These are phyloP conservation scores for Diaporthe batatas DNA, from an alignment of 2,329 filamentous ascomycete species.

Conservation along the genomic window DNA sequence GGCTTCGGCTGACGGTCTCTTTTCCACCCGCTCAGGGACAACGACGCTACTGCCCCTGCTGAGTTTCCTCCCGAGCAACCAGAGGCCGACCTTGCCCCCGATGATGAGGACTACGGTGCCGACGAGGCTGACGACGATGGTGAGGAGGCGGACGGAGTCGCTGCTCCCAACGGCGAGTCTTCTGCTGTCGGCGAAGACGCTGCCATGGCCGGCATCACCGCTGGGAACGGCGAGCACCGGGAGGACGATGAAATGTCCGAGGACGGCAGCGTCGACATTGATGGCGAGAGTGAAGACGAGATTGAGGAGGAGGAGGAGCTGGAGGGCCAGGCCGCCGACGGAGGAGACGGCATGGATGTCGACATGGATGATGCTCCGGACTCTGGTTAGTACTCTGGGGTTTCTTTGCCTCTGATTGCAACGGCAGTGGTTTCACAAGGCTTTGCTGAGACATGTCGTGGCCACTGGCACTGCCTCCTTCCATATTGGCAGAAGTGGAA, in stretches of 20 bases:
- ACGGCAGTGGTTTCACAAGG: background rate
- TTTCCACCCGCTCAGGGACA: conserved; percentile 75
- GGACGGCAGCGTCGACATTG: conserved; percentile 56
- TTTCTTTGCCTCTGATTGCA: background rate
- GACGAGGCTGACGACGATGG: conserved; percentile 85
- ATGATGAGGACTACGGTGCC: conserved; percentile 91
- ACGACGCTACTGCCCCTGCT: conserved; percentile 94
- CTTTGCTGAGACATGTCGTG: background rate
- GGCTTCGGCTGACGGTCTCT: conserved; percentile 12
- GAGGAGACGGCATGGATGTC: conserved; percentile 53
- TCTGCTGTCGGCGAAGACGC: conserved; percentile 47
- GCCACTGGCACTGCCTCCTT: background rate
- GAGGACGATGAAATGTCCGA: conserved; percentile 55
- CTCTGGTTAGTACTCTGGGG: conserved; percentile 18
- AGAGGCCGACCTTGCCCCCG: conserved; percentile 87
- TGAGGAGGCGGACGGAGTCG: conserved; percentile 65
- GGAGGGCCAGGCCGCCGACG: conserved; percentile 48
- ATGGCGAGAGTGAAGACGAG: conserved; percentile 57
- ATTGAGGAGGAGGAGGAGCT: conserved; percentile 51
- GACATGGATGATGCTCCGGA: conserved; percentile 47
- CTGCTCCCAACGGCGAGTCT: conserved; percentile 49
- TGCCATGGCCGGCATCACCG: conserved; percentile 49
- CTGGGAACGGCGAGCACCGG: conserved; percentile 46
- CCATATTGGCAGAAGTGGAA: background rate
- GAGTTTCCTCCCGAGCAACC: conserved; percentile 98